Percentiles rank a stretch among this genome's conserved stretches.
Evolutionary conservation across 2,329 filamentous ascomycete species (phyloP).

Genomic region (Leptographium flavum): DNA sequence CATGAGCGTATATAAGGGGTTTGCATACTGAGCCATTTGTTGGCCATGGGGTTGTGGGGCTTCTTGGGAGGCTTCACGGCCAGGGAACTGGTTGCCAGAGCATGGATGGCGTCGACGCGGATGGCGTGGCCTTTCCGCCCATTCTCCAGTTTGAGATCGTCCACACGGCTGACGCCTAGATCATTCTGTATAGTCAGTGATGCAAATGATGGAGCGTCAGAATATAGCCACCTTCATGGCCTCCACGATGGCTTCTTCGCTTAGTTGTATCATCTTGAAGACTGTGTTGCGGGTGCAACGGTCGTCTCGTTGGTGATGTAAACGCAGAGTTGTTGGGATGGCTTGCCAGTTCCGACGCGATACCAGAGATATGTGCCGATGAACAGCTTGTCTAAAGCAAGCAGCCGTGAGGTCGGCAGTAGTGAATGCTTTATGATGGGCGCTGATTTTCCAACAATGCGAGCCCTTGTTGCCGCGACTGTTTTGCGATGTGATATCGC

Average conservation of each 20-base stretch:
- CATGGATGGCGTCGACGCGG: not conserved
- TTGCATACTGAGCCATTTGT: not conserved
- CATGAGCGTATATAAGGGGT: no score
- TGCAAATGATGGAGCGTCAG: no score
- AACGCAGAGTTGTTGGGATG: no score
- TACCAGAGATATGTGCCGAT: no score
- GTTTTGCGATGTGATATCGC: no score
- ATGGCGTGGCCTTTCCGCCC: slow-evolving; percentile 1
- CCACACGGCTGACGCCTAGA: slow-evolving; percentile 7
- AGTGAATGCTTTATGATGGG: no score
- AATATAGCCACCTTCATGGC: slow-evolving; percentile 2
- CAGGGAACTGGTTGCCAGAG: not conserved
- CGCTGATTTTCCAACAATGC: no score
- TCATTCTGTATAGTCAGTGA: slow-evolving; percentile 5
- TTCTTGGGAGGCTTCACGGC: not conserved
- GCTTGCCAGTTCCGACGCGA: not conserved
- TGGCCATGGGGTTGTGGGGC: not conserved
- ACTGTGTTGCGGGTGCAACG: not conserved
- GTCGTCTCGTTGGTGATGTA: not conserved
- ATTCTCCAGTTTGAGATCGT: slow-evolving; percentile 10
- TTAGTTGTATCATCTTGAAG: not conserved
- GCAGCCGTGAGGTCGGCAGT: no score
- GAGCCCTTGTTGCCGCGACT: no score
- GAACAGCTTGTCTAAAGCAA: no score
- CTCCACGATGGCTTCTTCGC: not conserved